Percentiles rank a stretch among this genome's conserved stretches.
Conservation (phyloP, 768 basidiomycete genomes). For the Mycena amicta region DNA sequence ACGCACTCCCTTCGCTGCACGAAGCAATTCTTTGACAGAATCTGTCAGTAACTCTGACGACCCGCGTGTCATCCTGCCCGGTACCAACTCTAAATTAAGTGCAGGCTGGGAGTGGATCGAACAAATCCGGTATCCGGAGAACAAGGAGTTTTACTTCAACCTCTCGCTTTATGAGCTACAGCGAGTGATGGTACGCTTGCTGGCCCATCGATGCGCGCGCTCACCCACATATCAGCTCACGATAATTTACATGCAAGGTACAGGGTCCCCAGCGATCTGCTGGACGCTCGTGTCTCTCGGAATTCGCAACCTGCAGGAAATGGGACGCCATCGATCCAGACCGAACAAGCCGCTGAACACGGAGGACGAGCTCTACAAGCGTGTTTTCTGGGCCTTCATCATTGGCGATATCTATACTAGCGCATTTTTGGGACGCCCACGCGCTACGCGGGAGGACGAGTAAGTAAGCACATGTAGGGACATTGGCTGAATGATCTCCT, state of each 20-base stretch:
- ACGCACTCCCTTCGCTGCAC: conserved; percentile 43
- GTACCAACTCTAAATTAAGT: conserved; percentile 41
- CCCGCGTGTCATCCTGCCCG: conserved; percentile 51
- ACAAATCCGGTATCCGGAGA: conserved; percentile 60
- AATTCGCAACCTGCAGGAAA: conserved; percentile 69
- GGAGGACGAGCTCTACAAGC: conserved; percentile 75
- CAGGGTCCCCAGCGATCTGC: conserved; percentile 28
- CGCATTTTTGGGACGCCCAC: conserved; percentile 64
- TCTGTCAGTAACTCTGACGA: conserved; percentile 51
- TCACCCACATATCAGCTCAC: not conserved
- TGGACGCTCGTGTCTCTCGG: conserved; percentile 70
- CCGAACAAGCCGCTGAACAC: conserved; percentile 36
- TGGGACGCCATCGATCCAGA: conserved; percentile 62
- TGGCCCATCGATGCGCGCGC: no score
- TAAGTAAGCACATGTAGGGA: no score
- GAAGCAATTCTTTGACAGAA: not conserved
- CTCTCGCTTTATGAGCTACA: conserved; percentile 76
- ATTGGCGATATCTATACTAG: conserved; percentile 37
- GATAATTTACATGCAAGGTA: not conserved
- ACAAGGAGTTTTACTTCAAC: conserved; percentile 46
- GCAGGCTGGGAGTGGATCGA: conserved; percentile 67
- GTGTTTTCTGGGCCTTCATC: conserved; percentile 61
- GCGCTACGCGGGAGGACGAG: conserved; percentile 75
- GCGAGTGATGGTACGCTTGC: conserved; percentile 48
- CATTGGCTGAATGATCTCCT: no score